These are phyloP conservation scores for Jasminum sambac DNA, from an alignment of 257 asterid genomes.

Conservation along the genomic window DNA sequence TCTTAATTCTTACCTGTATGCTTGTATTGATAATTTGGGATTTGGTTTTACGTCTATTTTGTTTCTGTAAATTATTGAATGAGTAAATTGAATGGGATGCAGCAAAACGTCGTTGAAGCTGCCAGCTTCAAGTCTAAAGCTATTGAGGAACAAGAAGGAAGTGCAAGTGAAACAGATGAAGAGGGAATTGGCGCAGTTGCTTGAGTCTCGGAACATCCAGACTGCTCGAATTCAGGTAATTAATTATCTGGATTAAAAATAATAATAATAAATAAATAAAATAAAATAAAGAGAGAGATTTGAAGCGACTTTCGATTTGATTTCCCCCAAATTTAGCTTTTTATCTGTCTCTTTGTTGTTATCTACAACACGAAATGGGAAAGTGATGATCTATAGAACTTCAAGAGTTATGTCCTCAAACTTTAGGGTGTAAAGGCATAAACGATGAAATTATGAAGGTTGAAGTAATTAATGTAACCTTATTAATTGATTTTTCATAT, in stretches of 20 bases:
- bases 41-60: conserved; percentile 14
- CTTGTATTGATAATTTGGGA: not conserved
- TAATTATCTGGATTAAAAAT: conserved; percentile 4
- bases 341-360: conserved; percentile 13
- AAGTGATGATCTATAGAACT: not conserved
- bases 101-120: conserved; percentile 77
- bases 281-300: too few relatives aligned
- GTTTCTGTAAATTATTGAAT: not conserved
- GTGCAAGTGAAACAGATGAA: conserved; percentile 76
- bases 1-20: not conserved
- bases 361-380: not conserved
- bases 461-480: not conserved
- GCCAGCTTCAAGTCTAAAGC: conserved; percentile 74
- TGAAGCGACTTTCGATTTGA: not conserved
- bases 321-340: not conserved
- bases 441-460: too few relatives aligned
- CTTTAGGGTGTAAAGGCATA: not conserved
- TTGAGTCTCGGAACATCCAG: conserved; percentile 75
- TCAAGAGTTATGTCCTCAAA: not conserved
- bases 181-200: conserved; percentile 75
- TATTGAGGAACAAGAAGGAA: conserved; percentile 82
- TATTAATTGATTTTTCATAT: not conserved
- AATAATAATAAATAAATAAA: too few relatives aligned
- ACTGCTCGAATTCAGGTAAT: conserved; percentile 83
- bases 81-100: conserved; percentile 33